Conservation (phyloP, 306 rosid genomes). For the Geum urbanum region DNA sequence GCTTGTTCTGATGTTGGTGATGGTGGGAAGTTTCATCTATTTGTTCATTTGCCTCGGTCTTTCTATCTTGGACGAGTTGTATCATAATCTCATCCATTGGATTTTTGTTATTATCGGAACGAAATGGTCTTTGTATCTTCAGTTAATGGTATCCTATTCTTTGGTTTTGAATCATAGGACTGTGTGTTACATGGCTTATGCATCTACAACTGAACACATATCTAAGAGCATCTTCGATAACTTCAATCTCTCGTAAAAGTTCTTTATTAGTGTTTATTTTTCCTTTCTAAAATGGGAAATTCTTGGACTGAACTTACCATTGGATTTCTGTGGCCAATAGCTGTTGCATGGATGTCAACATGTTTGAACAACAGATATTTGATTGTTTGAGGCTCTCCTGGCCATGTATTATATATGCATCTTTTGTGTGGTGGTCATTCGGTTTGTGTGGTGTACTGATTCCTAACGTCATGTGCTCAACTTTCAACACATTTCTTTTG, state of each 20-base stretch:
- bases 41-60: not conserved
- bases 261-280: too few relatives aligned
- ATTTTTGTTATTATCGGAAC: not conserved
- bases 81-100: not conserved
- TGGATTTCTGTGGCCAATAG: too few relatives aligned
- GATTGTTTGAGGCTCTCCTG: not conserved
- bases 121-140: not conserved
- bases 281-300: too few relatives aligned
- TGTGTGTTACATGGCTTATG: not conserved
- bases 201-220: not conserved
- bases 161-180: not conserved
- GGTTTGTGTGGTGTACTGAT: not conserved
- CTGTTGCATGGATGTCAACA: too few relatives aligned
- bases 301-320: too few relatives aligned
- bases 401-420: not conserved
- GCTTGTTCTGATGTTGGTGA: constrained; percentile 9
- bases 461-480: not conserved
- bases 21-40: not conserved
- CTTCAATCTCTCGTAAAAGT: too few relatives aligned
- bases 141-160: not conserved
- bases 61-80: not conserved
- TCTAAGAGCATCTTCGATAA: not conserved
- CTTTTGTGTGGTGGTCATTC: not conserved
- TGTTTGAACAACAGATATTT: not conserved
- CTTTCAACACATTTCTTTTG: not conserved